Base-by-base conservation (phyloP, 257 asterid genomes). In the Solanum gracilifrons region DNA sequence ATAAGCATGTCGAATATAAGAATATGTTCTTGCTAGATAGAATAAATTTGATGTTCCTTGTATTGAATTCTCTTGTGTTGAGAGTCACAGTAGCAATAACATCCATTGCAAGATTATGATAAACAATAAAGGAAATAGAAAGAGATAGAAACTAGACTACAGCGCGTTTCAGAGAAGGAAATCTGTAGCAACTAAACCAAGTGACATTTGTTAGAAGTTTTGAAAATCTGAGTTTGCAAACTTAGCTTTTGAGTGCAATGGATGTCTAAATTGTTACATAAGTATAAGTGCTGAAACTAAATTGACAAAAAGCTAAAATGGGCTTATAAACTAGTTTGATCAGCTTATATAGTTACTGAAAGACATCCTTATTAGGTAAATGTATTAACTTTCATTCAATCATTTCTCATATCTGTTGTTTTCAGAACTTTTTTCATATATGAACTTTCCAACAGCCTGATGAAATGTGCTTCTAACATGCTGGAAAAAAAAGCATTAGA, bases 391-490 rank as follows among this genome's bases (percentile, higher is more conserved):
- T 43, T 7, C 33, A 23, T 27, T 32, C 6, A 2, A 46, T 86
- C 83, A 88, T 20, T 86, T 32, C 21, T 88, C 64, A 36, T 85
- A 64, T 88, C 72, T 91, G 90, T 88, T 77, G 89, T 60, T 27
- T 90, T 72, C 9, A 88, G 32, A 76, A 88, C 90, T 35, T 89
- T 58, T 86, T 88, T 60, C 88, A 21, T 68, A 88, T 95, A 90
- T 91, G 91, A 90, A 94, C 90, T 92, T 91, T 87, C 20, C 51
- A 74, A 91, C 93, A 68, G 97, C 98, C 85, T 91, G 91, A 85
- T 92, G 96, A 88, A 94, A 92, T 46, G 94, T 93, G 91, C 93
- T 90, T 68, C 93, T 88, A 27, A 93, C 92, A 83, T 93, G 95
- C 93, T 92, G 93, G 91, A 96, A 92, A 36, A 32, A 91, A 83